Conservation (phyloP, 2,329 filamentous ascomycete genomes). For the Gremmenia infestans region DNA sequence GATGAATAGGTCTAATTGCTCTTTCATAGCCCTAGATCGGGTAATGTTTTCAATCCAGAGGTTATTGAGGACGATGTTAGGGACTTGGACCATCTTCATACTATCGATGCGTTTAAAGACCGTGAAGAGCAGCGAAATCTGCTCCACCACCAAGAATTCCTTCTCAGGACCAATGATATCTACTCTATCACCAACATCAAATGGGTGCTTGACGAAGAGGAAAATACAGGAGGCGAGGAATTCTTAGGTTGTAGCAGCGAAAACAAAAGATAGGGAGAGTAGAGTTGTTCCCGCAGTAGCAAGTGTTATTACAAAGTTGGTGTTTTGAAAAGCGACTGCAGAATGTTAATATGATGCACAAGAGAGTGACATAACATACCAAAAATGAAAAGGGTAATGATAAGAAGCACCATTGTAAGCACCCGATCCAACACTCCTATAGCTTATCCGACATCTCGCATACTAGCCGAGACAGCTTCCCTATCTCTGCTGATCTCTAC, state of each 20-base stretch:
- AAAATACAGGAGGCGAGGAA: slow-evolving; percentile 96
- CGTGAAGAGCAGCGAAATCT: slow-evolving; percentile 87
- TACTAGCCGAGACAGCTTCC: slow-evolving; percentile 81
- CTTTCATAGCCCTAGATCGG: slow-evolving; percentile 86
- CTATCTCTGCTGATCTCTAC: slow-evolving; percentile 76
- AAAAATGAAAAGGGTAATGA: slow-evolving; percentile 76
- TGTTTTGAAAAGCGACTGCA: slow-evolving; percentile 75
- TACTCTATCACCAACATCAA: slow-evolving; percentile 87
- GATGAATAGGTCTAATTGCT: slow-evolving; percentile 66
- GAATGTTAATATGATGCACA: slow-evolving; percentile 12
- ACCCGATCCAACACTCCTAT: slow-evolving; percentile 32
- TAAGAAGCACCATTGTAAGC: slow-evolving; percentile 76
- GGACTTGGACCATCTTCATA: slow-evolving; percentile 68
- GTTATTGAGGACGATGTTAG: slow-evolving; percentile 83
- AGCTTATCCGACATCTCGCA: slow-evolving; percentile 85
- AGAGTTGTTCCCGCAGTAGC: slow-evolving; percentile 50
- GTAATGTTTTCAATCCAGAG: slow-evolving; percentile 87
- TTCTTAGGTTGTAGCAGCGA: slow-evolving; percentile 90
- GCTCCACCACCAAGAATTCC: slow-evolving; percentile 55
- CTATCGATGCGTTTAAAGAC: slow-evolving; percentile 78
- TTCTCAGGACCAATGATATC: slow-evolving; percentile 57
- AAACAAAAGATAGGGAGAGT: slow-evolving; percentile 73
- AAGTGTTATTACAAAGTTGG: slow-evolving; percentile 73
- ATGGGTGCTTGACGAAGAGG: slow-evolving; percentile 94
- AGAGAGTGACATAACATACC: slow-evolving; percentile 40